These are phyloP conservation scores for Annulohypoxylon nitens DNA, from an alignment of 495 filamentous ascomycete species.

Conservation along the genomic window DNA sequence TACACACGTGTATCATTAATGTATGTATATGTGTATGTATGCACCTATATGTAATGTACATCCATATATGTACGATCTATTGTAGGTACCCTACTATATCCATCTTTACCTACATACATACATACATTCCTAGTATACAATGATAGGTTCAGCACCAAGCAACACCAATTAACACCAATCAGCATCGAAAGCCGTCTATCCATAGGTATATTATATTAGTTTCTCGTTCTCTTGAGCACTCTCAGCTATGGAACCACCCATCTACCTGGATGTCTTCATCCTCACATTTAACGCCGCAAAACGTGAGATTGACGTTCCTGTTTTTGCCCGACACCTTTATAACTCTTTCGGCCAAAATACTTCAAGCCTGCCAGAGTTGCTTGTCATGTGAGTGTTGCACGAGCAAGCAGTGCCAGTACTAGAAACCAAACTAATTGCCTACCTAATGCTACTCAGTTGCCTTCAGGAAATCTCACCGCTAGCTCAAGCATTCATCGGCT, in stretches of 20 bases:
- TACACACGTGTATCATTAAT: not conserved
- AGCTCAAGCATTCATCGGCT: conserved; percentile 85
- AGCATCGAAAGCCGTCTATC: not conserved
- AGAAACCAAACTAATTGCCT: conserved; percentile 7
- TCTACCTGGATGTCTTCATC: conserved; percentile 72
- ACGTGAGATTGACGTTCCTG: conserved; percentile 69
- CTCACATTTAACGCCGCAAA: conserved; percentile 93
- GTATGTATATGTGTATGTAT: not conserved
- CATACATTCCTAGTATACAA: not conserved
- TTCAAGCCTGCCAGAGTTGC: conserved; percentile 70
- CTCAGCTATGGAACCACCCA: conserved; percentile 30
- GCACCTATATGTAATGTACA: not conserved
- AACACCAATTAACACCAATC: not conserved
- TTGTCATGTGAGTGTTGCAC: conserved; percentile 67
- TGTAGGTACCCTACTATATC: no score
- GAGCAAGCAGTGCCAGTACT: not conserved
- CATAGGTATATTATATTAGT: not conserved
- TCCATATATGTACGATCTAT: no score
- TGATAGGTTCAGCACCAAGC: not conserved
- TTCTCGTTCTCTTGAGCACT: not conserved
- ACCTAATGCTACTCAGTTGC: conserved; percentile 62
- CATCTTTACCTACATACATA: not conserved
- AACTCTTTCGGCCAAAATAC: conserved; percentile 70
- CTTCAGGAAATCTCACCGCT: conserved; percentile 94
- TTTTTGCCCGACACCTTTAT: conserved; percentile 80